Evolutionary conservation across 1,284 basidiomycete species (phyloP), one percentile per base, ranked within the genome.

Genomic region (Sporisorium exsertum): DNA sequence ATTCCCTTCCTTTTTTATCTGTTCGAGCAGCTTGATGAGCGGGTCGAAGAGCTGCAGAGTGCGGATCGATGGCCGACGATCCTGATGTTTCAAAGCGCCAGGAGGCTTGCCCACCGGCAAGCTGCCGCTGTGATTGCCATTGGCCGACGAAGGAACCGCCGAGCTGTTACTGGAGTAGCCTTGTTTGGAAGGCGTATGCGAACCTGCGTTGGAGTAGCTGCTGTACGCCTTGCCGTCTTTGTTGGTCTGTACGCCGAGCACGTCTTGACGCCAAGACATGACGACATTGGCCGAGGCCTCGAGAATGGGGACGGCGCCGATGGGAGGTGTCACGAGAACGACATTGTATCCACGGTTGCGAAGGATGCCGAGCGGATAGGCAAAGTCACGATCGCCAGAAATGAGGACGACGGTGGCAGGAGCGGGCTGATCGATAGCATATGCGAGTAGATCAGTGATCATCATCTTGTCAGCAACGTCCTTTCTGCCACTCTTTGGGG

Each of bases 401-500:
- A 82, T 70, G 55, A 81, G 72, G 5, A 82, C 80, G 49, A 82
- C 76, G 8, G 76, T 73, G 22, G 76, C 73, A 12, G 81, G 81
- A 5, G 79, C 70, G 24, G 74, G 75, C 53, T 80, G 68, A 42
- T 81, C 81, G 52, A 82, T 80, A 15, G 81, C 81, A 13, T 71
- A 81, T 12, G 81, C 77, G 29, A 82, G 68, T 7, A 81, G 57
- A 47, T 82, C 81, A 46, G 81, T 77, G 61, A 81, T 81, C 72
- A 82, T 79, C 81, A 81, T 82, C 64, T 80, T 79, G 57, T 82
- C 81, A 18, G 80, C 80, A 15, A 81, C 81, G 43, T 82, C 74
- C 64, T 82, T 82, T 9, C 80, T 67, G 27, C 81, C 81, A 42
- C 70, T 75, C 58, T 82, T 82, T 20, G 81, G 81, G 13, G 70